Evolutionary conservation across 441 rosid genomes (phyloP).

Genomic region (Raphanus hybrid): DNA sequence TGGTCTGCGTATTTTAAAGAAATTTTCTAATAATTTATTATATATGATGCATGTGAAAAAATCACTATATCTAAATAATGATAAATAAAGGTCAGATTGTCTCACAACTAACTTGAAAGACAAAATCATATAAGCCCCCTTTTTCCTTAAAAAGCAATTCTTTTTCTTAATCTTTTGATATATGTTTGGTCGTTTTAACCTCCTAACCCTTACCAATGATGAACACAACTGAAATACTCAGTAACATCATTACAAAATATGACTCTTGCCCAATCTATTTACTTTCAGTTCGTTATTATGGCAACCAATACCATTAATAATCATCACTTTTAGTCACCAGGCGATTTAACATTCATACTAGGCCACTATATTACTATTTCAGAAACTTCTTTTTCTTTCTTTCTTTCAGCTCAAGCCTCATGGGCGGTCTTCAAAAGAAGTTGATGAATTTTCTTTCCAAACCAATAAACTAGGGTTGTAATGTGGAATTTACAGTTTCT

Average conservation of each 20-base stretch:
- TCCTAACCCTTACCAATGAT: slow-evolving; percentile 35
- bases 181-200: slow-evolving; percentile 36
- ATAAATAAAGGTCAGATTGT: slow-evolving; percentile 21
- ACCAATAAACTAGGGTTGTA: background rate
- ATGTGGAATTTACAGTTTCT: background rate
- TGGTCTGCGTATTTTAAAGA: too few relatives aligned
- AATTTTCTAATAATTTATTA: too few relatives aligned
- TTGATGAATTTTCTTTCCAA: background rate
- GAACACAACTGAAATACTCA: slow-evolving; percentile 35
- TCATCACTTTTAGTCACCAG: slow-evolving; percentile 36
- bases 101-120: slow-evolving; percentile 34
- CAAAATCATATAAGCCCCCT: slow-evolving; percentile 31
- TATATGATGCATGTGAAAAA: background rate
- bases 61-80: slow-evolving; percentile 11
- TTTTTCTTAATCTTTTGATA: slow-evolving; percentile 32
- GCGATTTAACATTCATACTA: slow-evolving; percentile 29
- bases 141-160: background rate
- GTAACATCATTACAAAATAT: slow-evolving; percentile 39
- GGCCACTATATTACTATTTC: slow-evolving; percentile 22
- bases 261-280: slow-evolving; percentile 31
- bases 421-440: background rate
- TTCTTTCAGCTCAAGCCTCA: background rate
- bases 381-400: slow-evolving; percentile 10
- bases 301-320: slow-evolving; percentile 30
- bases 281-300: slow-evolving; percentile 37